These are phyloP conservation scores for Sugiyamaella castrensis DNA, from an alignment of 1,139 yeast species.

Conservation along the genomic window DNA sequence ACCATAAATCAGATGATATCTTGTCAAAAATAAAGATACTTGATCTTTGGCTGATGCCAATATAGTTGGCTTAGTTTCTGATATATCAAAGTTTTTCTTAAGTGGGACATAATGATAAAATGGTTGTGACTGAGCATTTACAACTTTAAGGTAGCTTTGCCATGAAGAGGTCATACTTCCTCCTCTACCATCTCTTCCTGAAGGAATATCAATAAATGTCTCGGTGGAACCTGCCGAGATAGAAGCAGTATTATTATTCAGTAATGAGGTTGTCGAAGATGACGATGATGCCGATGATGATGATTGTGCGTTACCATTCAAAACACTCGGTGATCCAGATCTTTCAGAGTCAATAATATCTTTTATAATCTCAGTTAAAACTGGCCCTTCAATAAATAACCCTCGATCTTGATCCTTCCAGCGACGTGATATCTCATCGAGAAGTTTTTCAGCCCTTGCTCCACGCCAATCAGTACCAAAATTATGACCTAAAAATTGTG, in stretches of 20 bases:
- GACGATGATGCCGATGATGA: conserved; percentile 25
- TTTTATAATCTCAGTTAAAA: conserved; percentile 59
- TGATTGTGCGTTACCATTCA: neutral
- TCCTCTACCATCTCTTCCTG: neutral
- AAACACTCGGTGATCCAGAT: neutral
- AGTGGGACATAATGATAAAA: conserved; percentile 58
- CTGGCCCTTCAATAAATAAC: conserved; percentile 72
- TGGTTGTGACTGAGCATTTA: conserved; percentile 67
- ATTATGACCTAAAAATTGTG: conserved; percentile 66
- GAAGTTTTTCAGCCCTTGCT: conserved; percentile 57
- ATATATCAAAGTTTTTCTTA: conserved; percentile 60
- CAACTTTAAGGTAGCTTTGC: conserved; percentile 67
- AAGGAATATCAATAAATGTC: neutral
- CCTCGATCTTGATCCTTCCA: conserved; percentile 94
- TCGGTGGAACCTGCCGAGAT: neutral
- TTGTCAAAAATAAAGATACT: conserved; percentile 36
- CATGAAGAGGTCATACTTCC: conserved; percentile 38
- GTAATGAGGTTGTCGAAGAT: no score
- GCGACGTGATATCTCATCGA: conserved; percentile 73
- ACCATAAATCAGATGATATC: conserved; percentile 65
- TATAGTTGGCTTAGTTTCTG: conserved; percentile 30
- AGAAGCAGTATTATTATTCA: neutral
- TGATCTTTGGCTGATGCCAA: conserved; percentile 20
- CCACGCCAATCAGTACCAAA: conserved; percentile 90
- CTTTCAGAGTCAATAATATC: conserved; percentile 41